A percentile compares a stretch with the other conserved stretches of the same genome.
Evolutionary conservation across 768 basidiomycete genomes (phyloP).

Genomic region (Russula abietina): DNA sequence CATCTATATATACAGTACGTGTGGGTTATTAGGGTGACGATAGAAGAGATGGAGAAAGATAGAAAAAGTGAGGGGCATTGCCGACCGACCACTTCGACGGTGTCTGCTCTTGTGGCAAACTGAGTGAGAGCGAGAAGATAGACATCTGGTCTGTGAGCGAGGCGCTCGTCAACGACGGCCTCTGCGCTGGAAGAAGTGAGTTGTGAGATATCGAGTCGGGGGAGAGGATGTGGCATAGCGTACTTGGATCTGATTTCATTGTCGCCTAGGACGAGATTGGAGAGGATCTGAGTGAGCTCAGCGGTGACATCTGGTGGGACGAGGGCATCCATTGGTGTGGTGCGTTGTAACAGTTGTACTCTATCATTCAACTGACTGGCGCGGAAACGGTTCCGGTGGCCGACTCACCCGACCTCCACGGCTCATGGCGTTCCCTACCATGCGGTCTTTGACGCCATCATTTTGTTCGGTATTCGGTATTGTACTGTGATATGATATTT

Average conservation of each 20-base stretch:
- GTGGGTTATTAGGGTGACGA: neutral
- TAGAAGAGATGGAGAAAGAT: neutral
- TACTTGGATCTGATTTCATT: constrained; percentile 75
- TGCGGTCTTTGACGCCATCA: no score
- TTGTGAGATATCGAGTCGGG: neutral
- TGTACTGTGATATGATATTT: no score
- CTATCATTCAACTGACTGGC: neutral
- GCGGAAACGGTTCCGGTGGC: neutral
- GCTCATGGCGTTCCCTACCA: no score
- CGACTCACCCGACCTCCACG: no score
- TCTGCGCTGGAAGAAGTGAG: constrained; percentile 49
- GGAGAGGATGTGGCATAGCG: constrained; percentile 30
- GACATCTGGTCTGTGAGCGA: constrained; percentile 70
- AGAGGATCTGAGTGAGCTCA: constrained; percentile 77
- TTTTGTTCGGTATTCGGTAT: no score
- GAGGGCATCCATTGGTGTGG: constrained; percentile 20
- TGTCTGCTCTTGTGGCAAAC: constrained; percentile 70
- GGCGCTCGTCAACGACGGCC: constrained; percentile 72
- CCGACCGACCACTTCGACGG: constrained; percentile 68
- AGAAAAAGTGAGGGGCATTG: constrained; percentile 15
- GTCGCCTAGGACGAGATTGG: constrained; percentile 78
- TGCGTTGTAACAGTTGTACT: neutral
- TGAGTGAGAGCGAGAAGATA: constrained; percentile 75
- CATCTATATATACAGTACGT: constrained; percentile 49
- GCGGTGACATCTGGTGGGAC: constrained; percentile 61